Conservation (phyloP, 768 basidiomycete species). For the Tricholoma saponaceum region DNA sequence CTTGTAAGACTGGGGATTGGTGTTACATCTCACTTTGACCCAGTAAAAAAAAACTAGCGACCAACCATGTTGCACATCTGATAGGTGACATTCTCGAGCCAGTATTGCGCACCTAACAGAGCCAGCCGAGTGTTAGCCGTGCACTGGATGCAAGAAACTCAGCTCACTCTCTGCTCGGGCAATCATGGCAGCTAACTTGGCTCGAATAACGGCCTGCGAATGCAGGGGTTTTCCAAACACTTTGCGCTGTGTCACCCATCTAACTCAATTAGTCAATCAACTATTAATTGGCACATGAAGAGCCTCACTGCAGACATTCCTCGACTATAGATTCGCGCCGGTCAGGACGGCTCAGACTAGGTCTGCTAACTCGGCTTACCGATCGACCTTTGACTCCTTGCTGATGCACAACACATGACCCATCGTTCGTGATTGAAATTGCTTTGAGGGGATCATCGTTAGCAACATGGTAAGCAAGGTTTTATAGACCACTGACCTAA, state of each 20-base stretch:
- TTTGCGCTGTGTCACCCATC: slow-evolving; percentile 85
- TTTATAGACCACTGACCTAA: slow-evolving; percentile 15
- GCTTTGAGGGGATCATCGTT: slow-evolving; percentile 22
- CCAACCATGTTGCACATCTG: slow-evolving; percentile 80
- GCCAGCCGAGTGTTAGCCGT: not conserved
- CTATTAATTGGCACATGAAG: not conserved
- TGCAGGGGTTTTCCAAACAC: slow-evolving; percentile 88
- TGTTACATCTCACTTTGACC: not conserved
- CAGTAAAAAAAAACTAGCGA: not conserved
- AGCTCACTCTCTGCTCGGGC: slow-evolving; percentile 49
- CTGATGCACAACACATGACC: slow-evolving; percentile 53
- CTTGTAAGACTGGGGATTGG: slow-evolving; percentile 45
- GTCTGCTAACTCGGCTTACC: slow-evolving; percentile 5
- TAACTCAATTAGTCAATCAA: slow-evolving; percentile 16
- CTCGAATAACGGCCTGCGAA: slow-evolving; percentile 82
- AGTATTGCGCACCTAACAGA: slow-evolving; percentile 47
- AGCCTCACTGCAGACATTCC: slow-evolving; percentile 72
- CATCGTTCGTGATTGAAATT: slow-evolving; percentile 97
- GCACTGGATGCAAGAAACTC: not conserved
- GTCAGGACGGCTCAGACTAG: not conserved
- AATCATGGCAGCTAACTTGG: slow-evolving; percentile 89
- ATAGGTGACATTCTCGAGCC: slow-evolving; percentile 86
- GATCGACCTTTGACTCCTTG: slow-evolving; percentile 16
- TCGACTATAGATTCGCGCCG: slow-evolving; percentile 43
- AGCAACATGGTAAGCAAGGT: not conserved